Evolutionary conservation across 257 asterid genomes (phyloP).

Genomic region (Gardenia jasminoides): DNA sequence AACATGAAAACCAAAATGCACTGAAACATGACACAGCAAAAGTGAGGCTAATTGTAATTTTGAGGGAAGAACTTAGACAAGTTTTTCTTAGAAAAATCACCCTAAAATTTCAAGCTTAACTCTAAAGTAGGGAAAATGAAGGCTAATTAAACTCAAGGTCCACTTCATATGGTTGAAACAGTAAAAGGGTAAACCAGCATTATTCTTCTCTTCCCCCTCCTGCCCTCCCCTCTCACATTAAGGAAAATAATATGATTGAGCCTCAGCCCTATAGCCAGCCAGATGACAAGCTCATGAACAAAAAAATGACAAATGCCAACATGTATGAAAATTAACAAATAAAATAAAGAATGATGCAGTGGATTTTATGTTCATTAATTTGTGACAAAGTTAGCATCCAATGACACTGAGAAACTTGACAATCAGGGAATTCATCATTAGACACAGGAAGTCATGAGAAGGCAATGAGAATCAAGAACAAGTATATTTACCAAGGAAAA

Average conservation of each 20-base stretch:
- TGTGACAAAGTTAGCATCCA: neutral
- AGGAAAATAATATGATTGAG: neutral
- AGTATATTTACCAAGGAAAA: neutral
- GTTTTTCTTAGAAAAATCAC: neutral
- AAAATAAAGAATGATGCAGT: too few species aligned
- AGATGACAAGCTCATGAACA: neutral
- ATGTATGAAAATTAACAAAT: neutral
- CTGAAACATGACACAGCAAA: neutral
- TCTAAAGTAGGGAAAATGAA: neutral
- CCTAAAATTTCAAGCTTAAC: neutral
- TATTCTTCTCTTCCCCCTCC: neutral
- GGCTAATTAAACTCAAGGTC: neutral
- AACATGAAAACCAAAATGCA: neutral
- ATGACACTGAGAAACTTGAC: neutral
- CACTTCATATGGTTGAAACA: neutral
- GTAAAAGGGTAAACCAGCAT: neutral
- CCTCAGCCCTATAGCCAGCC: neutral
- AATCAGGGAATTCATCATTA: neutral
- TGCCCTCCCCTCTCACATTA: too few species aligned
- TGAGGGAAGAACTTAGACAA: neutral
- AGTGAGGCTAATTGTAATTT: neutral
- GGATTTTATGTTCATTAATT: neutral
- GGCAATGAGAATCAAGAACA: neutral
- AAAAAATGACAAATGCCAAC: neutral
- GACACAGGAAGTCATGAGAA: neutral